A percentile compares a stretch with the other conserved stretches of the same genome.
phyloP scores from a whole-genome alignment of 192 early-diverging fungal species.

The Allomyces arbusculus region DNA sequence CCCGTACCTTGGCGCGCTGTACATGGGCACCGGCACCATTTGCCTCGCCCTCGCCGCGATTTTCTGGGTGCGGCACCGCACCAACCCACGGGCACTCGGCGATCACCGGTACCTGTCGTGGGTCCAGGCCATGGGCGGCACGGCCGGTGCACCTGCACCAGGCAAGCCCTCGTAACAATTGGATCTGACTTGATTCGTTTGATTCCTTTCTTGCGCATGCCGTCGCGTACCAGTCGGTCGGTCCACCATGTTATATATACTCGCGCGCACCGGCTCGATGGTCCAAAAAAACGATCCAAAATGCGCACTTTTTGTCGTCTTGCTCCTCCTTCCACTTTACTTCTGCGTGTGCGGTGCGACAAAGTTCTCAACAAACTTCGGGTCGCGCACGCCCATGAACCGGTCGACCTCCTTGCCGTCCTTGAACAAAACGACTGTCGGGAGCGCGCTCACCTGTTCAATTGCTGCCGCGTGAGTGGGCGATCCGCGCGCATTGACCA shows the following conservation, averaged over 20 bases:
- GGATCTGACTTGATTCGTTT: too few species aligned
- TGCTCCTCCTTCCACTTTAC: too few species aligned
- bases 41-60: conserved; percentile 73
- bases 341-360: conserved; percentile 1
- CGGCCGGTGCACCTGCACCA: too few species aligned
- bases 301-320: too few species aligned
- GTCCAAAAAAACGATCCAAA: too few species aligned
- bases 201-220: too few species aligned
- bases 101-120: conserved; percentile 93
- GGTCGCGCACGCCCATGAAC: conserved; percentile 12
- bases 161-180: too few species aligned
- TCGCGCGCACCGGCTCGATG: too few species aligned
- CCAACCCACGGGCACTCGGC: conserved; percentile 85
- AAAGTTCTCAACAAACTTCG: conserved; percentile 9
- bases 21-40: conserved; percentile 73
- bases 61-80: conserved; percentile 77
- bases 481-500: too few species aligned
- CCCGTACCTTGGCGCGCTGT: conserved; percentile 83
- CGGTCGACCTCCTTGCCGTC: conserved; percentile 7
- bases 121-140: conserved; percentile 36
- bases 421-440: conserved; percentile 13
- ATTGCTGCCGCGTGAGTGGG: too few species aligned
- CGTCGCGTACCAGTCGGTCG: too few species aligned
- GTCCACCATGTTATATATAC: too few species aligned
- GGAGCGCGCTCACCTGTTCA: conserved; percentile 11